These are phyloP conservation scores for Gymnopilus junonius DNA, from an alignment of 768 basidiomycete species.

Conservation along the genomic window DNA sequence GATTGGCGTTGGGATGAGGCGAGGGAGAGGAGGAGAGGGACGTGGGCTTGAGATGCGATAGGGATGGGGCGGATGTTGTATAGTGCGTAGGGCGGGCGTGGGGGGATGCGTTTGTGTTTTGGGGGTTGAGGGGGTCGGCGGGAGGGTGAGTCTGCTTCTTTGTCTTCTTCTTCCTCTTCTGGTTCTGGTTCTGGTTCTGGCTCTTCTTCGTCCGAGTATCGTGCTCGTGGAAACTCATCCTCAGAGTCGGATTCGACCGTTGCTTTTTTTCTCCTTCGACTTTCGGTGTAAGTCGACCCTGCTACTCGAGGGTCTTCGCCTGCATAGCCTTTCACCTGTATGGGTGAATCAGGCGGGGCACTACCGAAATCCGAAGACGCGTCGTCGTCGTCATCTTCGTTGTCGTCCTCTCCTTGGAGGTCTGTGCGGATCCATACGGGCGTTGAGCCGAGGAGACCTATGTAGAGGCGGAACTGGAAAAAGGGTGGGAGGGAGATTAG, in stretches of 20 bases:
- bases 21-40: constrained; percentile 38
- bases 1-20: constrained; percentile 45
- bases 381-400: constrained; percentile 32
- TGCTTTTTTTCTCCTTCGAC: not conserved
- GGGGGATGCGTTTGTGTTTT: constrained; percentile 24
- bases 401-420: constrained; percentile 35
- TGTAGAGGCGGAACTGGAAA: constrained; percentile 65
- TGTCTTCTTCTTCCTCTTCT: not conserved
- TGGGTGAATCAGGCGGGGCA: not conserved
- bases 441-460: constrained; percentile 57
- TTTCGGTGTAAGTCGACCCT: not conserved
- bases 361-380: constrained; percentile 17
- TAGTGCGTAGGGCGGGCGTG: constrained; percentile 43
- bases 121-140: not conserved
- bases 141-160: not conserved
- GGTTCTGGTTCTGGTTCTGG: not conserved
- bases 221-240: constrained; percentile 1
- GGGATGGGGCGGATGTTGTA: constrained; percentile 37
- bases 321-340: not conserved
- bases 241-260: constrained; percentile 4
- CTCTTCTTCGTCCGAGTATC: constrained; percentile 13
- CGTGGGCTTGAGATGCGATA: constrained; percentile 40
- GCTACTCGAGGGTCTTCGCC: not conserved
- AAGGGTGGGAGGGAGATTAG: not conserved
- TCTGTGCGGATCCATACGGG: constrained; percentile 46